Base-by-base conservation (phyloP, 106 monocot genomes). In the Dendrobium officinale region DNA sequence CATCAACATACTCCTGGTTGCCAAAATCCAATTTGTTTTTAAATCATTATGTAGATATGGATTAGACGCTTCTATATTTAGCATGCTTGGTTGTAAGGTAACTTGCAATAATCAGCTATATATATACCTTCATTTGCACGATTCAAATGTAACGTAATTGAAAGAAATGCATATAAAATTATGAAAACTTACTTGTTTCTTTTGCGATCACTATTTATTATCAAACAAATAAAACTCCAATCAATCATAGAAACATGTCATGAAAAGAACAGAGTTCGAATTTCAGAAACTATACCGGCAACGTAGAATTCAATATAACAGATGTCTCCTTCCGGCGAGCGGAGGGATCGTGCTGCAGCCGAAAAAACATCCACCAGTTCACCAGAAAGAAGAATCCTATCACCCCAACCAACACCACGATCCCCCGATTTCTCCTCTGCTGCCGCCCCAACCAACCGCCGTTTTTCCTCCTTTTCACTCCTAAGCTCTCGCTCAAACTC, bases 331-430 rank as follows among this genome's bases (percentile, higher is more conserved):
- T 75, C 56, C 54, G 73, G 42, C 54, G 75, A 26, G 11, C 18
- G 40, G 73, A 47, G 8, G 42, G 74, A 74, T 43, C 17, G 19
- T 43, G 42, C 16, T 91, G 87, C 0, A 92, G 81, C 44, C 83
- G 81, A 20, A 83, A 89, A 78, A 89, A 81, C 87, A 92, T 89
- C 91, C 85, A 89, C 85, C 86, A 92, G 77, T 89, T 89, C 81
- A 89, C 78, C 22, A 87, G 16, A 74, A 89, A 86, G 78, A 92
- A 92, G 73, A 92, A 89, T 10, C 77, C 85, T 26, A 92, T 85
- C 41, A 91, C 72, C 7, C 55, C 84, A 27, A 26, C 59, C 91
- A 86, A 88, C 2, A 73, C 45, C 48, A 75, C 49, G 20, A 91
- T 4, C 24, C 85, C 79, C 45, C 76, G 51, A 56, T 76, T 83